Evolutionary conservation across 2,329 filamentous ascomycete genomes (phyloP).

Genomic region (Fusarium pseudocircinatum): DNA sequence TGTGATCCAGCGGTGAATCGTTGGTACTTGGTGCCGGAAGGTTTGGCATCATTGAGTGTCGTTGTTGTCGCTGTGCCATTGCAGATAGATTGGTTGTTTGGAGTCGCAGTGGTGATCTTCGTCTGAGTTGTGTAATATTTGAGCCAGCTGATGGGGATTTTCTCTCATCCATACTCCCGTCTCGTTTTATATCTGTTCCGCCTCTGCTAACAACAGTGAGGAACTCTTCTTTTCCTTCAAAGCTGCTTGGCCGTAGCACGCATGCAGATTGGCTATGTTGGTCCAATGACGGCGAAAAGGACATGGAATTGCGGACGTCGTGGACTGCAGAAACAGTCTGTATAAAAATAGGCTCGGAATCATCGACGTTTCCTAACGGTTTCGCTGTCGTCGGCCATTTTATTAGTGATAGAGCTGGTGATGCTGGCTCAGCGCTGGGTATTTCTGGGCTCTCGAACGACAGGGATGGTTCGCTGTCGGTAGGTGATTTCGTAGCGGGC

Average conservation of each 20-base stretch:
- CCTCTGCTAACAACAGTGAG: constrained; percentile 1
- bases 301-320: constrained; percentile 13
- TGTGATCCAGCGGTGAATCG: neutral
- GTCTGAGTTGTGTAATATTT: neutral
- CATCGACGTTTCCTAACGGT: neutral
- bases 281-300: neutral
- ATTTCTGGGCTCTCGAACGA: neutral
- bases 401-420: neutral
- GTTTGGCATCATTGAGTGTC: neutral
- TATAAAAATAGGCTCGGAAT: neutral
- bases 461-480: neutral
- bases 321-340: neutral
- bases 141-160: neutral
- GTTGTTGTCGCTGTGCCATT: neutral
- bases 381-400: neutral
- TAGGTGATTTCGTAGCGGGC: neutral
- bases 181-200: neutral
- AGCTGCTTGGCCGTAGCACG: neutral
- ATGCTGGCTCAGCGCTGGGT: neutral
- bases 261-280: constrained; percentile 15
- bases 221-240: constrained; percentile 1
- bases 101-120: neutral
- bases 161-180: neutral
- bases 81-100: constrained; percentile 6
- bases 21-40: neutral